Conservation (phyloP, 2,329 filamentous ascomycete genomes). For the Polytolypa hystricis region DNA sequence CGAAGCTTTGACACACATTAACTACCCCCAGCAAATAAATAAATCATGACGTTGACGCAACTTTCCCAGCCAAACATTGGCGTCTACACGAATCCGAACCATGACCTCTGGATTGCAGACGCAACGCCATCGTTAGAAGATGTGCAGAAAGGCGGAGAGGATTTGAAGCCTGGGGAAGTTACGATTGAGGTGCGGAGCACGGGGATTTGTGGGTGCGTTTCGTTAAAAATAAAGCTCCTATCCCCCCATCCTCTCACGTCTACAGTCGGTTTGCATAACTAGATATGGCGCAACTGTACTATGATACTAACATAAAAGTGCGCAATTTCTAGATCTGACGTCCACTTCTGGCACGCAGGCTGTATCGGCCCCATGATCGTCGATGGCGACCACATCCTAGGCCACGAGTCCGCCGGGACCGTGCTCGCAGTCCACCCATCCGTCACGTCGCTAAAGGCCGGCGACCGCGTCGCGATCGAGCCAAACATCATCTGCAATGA, state of each 20-base stretch:
- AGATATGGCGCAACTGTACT: background rate
- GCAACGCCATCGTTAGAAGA: conserved; percentile 66
- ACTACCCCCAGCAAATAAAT: too few species aligned
- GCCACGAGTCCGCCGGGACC: conserved; percentile 77
- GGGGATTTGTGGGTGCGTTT: conserved; percentile 76
- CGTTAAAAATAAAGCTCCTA: conserved; percentile 1
- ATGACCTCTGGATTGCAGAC: conserved; percentile 80
- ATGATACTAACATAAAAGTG: too few species aligned
- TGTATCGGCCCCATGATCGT: conserved; percentile 97
- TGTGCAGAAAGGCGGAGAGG: conserved; percentile 54
- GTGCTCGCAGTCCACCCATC: conserved; percentile 64
- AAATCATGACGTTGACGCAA: conserved; percentile 20
- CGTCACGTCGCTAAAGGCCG: conserved; percentile 64
- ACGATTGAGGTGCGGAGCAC: conserved; percentile 85
- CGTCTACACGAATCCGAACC: conserved; percentile 86
- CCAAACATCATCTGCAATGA: conserved; percentile 85
- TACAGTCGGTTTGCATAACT: too few species aligned
- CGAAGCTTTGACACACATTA: too few species aligned
- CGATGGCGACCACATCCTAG: conserved; percentile 75
- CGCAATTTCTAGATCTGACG: conserved; percentile 81
- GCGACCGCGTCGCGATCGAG: conserved; percentile 88
- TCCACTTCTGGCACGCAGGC: conserved; percentile 95
- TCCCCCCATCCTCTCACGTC: conserved; percentile 1
- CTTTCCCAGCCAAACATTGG: conserved; percentile 61
- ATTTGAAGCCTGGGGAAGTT: conserved; percentile 70